Base-by-base conservation (phyloP, 192 early-diverging fungal species). In the Backusella parvicylindrica region DNA sequence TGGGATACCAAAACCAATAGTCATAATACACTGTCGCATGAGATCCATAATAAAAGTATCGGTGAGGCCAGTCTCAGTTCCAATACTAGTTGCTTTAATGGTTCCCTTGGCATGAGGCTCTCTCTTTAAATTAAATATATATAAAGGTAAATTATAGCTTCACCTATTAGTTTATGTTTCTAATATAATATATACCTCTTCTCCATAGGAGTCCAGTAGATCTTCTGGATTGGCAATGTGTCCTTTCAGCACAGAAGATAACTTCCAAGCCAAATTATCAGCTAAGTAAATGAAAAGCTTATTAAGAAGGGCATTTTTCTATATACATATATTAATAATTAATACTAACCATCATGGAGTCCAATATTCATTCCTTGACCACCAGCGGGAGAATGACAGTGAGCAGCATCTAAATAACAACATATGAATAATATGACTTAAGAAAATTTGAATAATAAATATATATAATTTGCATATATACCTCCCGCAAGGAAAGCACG, bases 211-310 rank as follows among this genome's bases (percentile, higher is more conserved):
- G 16, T 86, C 81, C 6, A 86, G 28, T 8, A 86, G 23, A 2
- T 68, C 30, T 21, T 77, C 76, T 7, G 76, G 76, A 23, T 79
- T 72, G 1, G 32, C 28, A 1, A 75, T 71, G 18, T 53, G 47
- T 35, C 75, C 73, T 0, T 82, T 80, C 16, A 85, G 28, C 4
- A 82, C 84, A 15, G 76, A 43, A 0, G 86, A 79, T 16, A 87
- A 64, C 68, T 85, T 87, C 86, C 86, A 87, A 18, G 78, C 80
- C 33, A 87, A 56, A 36, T 84, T 83, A 33, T 79, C 53, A n/a
- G 81, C 81, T 79, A 79, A 6, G 36, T 36, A 33, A 40, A 33
- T 31, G 23, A 30, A 30, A 0, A 64, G 9, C 2, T 2, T 18
- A 37, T 4, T 30, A n/a, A n/a, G n/a, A n/a, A 60, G 8, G 13